A percentile compares a stretch with the other conserved stretches of the same genome.
Evolutionary conservation across 2,329 filamentous ascomycete genomes (phyloP).

Genomic region (Pseudocercospora crystallina): DNA sequence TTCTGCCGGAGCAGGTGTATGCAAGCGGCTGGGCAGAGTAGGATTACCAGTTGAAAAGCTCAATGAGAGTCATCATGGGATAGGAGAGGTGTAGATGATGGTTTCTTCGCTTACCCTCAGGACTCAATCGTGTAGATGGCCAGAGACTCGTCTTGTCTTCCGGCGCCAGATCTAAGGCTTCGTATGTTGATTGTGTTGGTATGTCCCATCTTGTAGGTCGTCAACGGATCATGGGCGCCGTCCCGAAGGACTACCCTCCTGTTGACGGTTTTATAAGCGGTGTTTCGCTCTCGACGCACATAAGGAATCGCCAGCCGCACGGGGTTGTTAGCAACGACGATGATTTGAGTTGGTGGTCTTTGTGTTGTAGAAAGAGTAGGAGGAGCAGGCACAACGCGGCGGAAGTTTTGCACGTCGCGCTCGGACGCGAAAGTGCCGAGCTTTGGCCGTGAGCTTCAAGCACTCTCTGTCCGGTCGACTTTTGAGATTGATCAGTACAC

Average conservation of each 20-base stretch:
- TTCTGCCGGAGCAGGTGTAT: conserved; percentile 34
- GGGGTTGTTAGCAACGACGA: conserved; percentile 58
- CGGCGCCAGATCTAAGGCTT: background rate
- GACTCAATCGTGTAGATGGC: too few species aligned
- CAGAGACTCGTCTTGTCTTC: background rate
- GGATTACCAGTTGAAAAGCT: conserved; percentile 49
- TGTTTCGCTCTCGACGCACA: conserved; percentile 66
- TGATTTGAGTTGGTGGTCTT: conserved; percentile 75
- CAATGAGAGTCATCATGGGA: conserved; percentile 30
- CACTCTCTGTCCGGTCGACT: conserved; percentile 3
- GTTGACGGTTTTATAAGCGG: conserved; percentile 81
- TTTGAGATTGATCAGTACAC: too few species aligned
- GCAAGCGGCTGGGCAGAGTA: conserved; percentile 49
- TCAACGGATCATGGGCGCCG: conserved; percentile 66
- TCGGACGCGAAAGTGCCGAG: background rate
- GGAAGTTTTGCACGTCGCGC: conserved; percentile 8
- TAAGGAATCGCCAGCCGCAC: conserved; percentile 66
- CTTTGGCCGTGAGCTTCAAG: conserved; percentile 1
- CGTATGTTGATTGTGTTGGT: background rate
- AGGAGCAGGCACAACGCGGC: conserved; percentile 16
- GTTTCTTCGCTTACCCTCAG: conserved; percentile 1
- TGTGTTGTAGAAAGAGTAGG: conserved; percentile 43
- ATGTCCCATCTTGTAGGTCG: conserved; percentile 67
- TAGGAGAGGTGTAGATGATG: background rate
- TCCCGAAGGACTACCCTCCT: conserved; percentile 61